Evolutionary conservation across 2,329 filamentous ascomycete genomes (phyloP).

Genomic region (Penicillium sp.): DNA sequence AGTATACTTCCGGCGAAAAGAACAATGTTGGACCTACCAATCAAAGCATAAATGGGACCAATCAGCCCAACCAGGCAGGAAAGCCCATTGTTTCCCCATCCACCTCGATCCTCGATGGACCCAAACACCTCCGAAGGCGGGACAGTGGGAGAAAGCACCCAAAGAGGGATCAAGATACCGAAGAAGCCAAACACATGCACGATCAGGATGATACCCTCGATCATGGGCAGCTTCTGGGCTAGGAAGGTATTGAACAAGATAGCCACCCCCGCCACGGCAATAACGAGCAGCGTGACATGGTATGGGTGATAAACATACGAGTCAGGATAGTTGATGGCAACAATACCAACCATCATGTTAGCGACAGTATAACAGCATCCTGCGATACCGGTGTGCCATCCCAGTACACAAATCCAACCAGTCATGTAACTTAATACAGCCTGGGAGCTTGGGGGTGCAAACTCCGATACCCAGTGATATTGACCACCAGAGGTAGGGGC

Average conservation of each 20-base stretch:
- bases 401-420: slow-evolving; percentile 34
- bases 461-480: slow-evolving; percentile 19
- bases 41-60: background rate
- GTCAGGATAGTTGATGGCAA: slow-evolving; percentile 28
- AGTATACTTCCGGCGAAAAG: background rate
- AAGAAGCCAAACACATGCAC: slow-evolving; percentile 36
- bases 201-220: slow-evolving; percentile 32
- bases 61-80: background rate
- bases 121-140: background rate
- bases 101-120: background rate
- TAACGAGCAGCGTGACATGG: slow-evolving; percentile 7
- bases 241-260: slow-evolving; percentile 32
- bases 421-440: slow-evolving; percentile 34
- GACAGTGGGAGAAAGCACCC: slow-evolving; percentile 12
- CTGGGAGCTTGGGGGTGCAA: slow-evolving; percentile 34
- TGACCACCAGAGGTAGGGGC: slow-evolving; percentile 41
- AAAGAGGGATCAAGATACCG: slow-evolving; percentile 33
- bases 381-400: slow-evolving; percentile 31
- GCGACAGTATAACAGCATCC: slow-evolving; percentile 29
- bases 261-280: slow-evolving; percentile 21
- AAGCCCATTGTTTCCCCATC: background rate
- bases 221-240: slow-evolving; percentile 28
- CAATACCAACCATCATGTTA: slow-evolving; percentile 36
- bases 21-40: background rate
- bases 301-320: background rate